A percentile compares a stretch with the other conserved stretches of the same genome.
These are phyloP conservation scores for Globisporangium emineosum DNA, from an alignment of 352 stramenopile species.

Conservation along the genomic window DNA sequence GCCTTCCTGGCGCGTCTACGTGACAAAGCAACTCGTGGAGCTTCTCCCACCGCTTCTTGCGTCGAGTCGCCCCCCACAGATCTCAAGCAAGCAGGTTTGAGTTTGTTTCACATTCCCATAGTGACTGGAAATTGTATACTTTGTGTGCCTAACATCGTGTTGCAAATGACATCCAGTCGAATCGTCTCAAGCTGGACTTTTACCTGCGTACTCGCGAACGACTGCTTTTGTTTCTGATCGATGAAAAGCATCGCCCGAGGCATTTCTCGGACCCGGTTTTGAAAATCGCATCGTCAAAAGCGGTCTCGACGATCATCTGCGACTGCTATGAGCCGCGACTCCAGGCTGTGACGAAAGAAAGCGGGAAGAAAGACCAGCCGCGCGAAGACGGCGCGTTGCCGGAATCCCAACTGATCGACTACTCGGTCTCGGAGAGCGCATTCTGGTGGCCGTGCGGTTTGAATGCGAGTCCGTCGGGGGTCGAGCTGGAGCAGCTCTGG, in stretches of 20 bases:
- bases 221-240: constrained; percentile 60
- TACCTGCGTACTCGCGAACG: constrained; percentile 61
- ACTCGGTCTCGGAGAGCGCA: constrained; percentile 68
- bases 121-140: no score
- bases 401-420: constrained; percentile 68
- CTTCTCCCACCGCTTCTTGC: constrained; percentile 60
- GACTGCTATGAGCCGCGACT: constrained; percentile 75
- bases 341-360: constrained; percentile 13
- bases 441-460: constrained; percentile 78
- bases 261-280: constrained; percentile 57
- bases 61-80: constrained; percentile 65
- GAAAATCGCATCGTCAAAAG: constrained; percentile 43
- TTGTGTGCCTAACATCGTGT: constrained; percentile 5
- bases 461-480: constrained; percentile 14
- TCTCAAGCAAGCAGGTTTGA: constrained; percentile 38
- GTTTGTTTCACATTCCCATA: no score
- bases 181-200: constrained; percentile 41
- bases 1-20: constrained; percentile 64
- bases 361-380: constrained; percentile 16
- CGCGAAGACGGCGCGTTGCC: constrained; percentile 72
- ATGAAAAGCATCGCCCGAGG: constrained; percentile 33
- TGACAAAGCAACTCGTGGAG: constrained; percentile 81
- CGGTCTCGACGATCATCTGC: constrained; percentile 67
- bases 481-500: constrained; percentile 50
- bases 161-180: constrained; percentile 27